Evolutionary conservation across 495 filamentous ascomycete genomes (phyloP).

Genomic region (Tuber borchii): DNA sequence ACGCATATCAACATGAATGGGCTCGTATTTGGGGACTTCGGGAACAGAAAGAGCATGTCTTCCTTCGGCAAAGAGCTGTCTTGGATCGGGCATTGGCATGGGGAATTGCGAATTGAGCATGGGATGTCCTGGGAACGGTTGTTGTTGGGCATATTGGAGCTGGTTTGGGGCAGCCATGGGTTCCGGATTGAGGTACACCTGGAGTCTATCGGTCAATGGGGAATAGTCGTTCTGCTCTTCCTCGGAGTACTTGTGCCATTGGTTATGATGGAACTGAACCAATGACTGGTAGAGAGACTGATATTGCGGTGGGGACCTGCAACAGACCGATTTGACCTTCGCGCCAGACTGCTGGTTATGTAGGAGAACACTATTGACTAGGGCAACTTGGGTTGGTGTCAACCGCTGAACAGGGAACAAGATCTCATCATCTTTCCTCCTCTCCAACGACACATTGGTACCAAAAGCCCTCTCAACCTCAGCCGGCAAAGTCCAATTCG

Average conservation of each 20-base stretch:
- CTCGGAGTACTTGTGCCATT: constrained; percentile 39
- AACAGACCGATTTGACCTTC: constrained; percentile 38
- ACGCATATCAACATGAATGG: constrained; percentile 27
- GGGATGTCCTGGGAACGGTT: constrained; percentile 26
- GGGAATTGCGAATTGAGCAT: constrained; percentile 11
- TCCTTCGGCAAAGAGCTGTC: constrained; percentile 16
- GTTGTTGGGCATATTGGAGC: constrained; percentile 29
- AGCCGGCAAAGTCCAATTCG: constrained; percentile 31
- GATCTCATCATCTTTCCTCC: constrained; percentile 35
- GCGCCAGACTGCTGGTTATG: constrained; percentile 39
- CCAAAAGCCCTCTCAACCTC: constrained; percentile 38
- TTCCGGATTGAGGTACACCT: constrained; percentile 26
- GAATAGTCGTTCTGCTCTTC: constrained; percentile 40
- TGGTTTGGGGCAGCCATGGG: constrained; percentile 15
- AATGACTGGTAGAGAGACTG: constrained; percentile 39
- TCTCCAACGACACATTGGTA: constrained; percentile 26
- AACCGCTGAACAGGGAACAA: constrained; percentile 38
- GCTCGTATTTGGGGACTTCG: constrained; percentile 22
- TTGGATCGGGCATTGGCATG: constrained; percentile 19
- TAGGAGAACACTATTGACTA: constrained; percentile 42
- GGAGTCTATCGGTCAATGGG: constrained; percentile 34
- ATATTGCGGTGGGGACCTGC: constrained; percentile 37
- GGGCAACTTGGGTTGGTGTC: constrained; percentile 34
- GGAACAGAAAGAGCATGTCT: constrained; percentile 25
- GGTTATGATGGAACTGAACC: constrained; percentile 33